Conservation (phyloP, 108 stramenopile genomes). For the Nannochloropsis gaditana region DNA sequence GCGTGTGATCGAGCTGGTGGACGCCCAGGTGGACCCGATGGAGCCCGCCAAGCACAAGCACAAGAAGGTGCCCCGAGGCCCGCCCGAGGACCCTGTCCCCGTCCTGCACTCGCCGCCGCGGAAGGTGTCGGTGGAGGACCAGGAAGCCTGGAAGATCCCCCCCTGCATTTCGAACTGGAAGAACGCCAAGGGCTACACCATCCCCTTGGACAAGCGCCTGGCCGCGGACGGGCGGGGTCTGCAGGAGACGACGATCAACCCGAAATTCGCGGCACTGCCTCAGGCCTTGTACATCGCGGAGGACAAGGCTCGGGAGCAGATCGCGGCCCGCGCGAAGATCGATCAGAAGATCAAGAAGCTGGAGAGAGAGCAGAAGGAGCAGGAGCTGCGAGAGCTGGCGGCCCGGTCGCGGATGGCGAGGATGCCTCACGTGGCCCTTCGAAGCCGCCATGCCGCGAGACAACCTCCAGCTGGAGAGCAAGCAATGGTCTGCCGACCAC, state of each 20-base stretch:
- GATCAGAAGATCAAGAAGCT: slow-evolving; percentile 73
- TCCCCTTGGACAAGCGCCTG: slow-evolving; percentile 95
- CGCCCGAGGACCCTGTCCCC: slow-evolving; percentile 76
- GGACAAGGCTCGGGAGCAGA: slow-evolving; percentile 87
- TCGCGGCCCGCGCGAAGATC: slow-evolving; percentile 75
- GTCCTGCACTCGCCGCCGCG: slow-evolving; percentile 59
- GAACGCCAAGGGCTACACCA: slow-evolving; percentile 92
- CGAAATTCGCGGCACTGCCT: slow-evolving; percentile 84
- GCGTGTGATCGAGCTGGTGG: slow-evolving; percentile 95
- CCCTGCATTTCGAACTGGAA: slow-evolving; percentile 98
- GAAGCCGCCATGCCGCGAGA: too few relatives aligned
- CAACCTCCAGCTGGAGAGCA: too few relatives aligned
- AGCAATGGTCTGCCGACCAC: too few relatives aligned
- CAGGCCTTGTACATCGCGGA: slow-evolving; percentile 94
- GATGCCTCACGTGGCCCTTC: too few relatives aligned
- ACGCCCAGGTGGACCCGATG: slow-evolving; percentile 91
- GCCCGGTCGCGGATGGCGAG: slow-evolving; percentile 81
- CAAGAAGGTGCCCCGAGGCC: slow-evolving; percentile 86
- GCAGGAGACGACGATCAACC: slow-evolving; percentile 82
- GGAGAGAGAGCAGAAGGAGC: slow-evolving; percentile 80
- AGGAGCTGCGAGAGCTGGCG: slow-evolving; percentile 84
- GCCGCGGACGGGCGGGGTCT: slow-evolving; percentile 95
- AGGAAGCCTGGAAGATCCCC: slow-evolving; percentile 91
- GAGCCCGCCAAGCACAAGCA: slow-evolving; percentile 98
- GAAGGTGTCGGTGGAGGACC: slow-evolving; percentile 59